A percentile compares a stretch with the other conserved stretches of the same genome.
phyloP scores from a whole-genome alignment of 1,284 basidiomycete species.

The Erythrobasidium hasegawianum region DNA sequence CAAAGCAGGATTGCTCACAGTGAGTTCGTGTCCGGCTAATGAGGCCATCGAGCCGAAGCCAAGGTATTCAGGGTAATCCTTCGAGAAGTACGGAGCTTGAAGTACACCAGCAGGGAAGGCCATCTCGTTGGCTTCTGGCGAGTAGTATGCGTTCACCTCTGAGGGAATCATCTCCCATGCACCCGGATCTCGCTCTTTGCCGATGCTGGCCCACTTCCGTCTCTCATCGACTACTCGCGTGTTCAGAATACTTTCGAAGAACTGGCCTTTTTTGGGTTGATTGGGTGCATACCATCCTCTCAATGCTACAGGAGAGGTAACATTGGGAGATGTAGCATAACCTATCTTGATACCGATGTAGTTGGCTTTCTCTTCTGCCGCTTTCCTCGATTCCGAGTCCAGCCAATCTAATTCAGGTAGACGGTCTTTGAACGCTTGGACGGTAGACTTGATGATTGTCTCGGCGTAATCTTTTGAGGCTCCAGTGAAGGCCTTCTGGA shows the following conservation, averaged over 20 bases:
- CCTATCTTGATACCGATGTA: constrained; percentile 78
- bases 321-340: constrained; percentile 81
- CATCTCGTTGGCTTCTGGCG: constrained; percentile 78
- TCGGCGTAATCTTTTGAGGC: constrained; percentile 76
- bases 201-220: constrained; percentile 69
- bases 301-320: constrained; percentile 66
- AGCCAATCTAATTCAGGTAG: constrained; percentile 81
- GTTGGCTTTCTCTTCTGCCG: constrained; percentile 74
- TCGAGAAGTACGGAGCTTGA: constrained; percentile 77
- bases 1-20: constrained; percentile 53
- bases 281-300: constrained; percentile 70
- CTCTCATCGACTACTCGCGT: constrained; percentile 52
- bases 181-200: constrained; percentile 65
- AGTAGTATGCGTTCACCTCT: constrained; percentile 70
- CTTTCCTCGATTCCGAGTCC: constrained; percentile 74
- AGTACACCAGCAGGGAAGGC: constrained; percentile 96
- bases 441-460: constrained; percentile 80
- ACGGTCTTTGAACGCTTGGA: constrained; percentile 76
- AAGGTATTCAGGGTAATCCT: constrained; percentile 65
- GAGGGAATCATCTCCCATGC: constrained; percentile 87
- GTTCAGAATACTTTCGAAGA: constrained; percentile 78
- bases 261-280: constrained; percentile 61
- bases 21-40: constrained; percentile 83
- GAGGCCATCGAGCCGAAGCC: constrained; percentile 87
- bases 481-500: constrained; percentile 77